Conservation (phyloP, 495 filamentous ascomycete species). For the Tuber umbilicatum region DNA sequence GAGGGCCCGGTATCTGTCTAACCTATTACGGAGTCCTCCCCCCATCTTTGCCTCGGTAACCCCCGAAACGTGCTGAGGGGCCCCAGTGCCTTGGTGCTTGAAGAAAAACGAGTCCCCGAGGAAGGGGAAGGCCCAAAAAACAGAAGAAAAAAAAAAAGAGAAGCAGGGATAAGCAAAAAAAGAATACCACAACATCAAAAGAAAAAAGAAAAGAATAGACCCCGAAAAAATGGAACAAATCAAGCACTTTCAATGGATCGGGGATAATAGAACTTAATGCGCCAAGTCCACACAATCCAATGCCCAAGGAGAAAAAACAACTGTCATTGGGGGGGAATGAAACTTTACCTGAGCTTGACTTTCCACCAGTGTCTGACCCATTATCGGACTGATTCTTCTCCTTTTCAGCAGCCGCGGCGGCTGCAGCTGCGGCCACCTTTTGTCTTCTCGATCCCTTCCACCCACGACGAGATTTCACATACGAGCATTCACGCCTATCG, state of each 20-base stretch:
- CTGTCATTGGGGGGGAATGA: background rate
- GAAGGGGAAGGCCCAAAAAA: background rate
- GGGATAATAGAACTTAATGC: slow-evolving; percentile 17
- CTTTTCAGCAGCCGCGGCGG: slow-evolving; percentile 22
- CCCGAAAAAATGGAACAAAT: slow-evolving; percentile 11
- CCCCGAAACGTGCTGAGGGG: slow-evolving; percentile 28
- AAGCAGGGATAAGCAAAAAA: background rate
- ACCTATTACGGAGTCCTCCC: slow-evolving; percentile 21
- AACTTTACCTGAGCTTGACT: slow-evolving; percentile 25
- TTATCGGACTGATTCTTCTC: slow-evolving; percentile 15
- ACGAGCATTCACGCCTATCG: slow-evolving; percentile 47
- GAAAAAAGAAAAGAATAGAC: too few species aligned
- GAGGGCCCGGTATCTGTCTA: slow-evolving; percentile 28
- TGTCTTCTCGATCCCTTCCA: slow-evolving; percentile 45
- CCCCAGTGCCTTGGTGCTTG: slow-evolving; percentile 21
- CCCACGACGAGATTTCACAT: slow-evolving; percentile 51
- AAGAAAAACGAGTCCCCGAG: slow-evolving; percentile 20
- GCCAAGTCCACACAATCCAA: slow-evolving; percentile 9
- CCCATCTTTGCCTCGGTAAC: slow-evolving; percentile 13
- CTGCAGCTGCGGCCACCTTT: slow-evolving; percentile 43
- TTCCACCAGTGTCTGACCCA: slow-evolving; percentile 10
- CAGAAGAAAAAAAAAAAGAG: slow-evolving; percentile 14
- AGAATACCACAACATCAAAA: slow-evolving; percentile 3
- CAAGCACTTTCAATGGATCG: slow-evolving; percentile 10
- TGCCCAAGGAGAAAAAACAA: slow-evolving; percentile 9